These are phyloP conservation scores for Dactylellina sp. DNA, from an alignment of 2,329 filamentous ascomycete genomes.

Conservation along the genomic window DNA sequence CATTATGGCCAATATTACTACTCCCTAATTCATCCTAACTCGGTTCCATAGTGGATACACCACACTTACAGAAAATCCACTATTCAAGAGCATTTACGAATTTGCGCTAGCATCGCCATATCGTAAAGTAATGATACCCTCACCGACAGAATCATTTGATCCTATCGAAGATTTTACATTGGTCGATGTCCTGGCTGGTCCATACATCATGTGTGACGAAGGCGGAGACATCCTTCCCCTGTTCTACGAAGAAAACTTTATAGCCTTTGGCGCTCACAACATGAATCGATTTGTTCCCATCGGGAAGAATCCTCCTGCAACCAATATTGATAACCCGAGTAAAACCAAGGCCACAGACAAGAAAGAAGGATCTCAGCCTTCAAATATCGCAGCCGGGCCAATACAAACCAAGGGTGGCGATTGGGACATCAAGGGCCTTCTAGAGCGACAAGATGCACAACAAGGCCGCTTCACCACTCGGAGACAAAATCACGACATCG, in stretches of 20 bases:
- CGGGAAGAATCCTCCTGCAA: constrained; percentile 58
- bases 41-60: constrained; percentile 34
- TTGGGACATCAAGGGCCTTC: constrained; percentile 63
- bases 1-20: background rate
- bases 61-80: constrained; percentile 54
- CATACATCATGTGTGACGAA: constrained; percentile 58
- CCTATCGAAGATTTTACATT: constrained; percentile 58
- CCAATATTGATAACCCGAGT: constrained; percentile 61
- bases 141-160: constrained; percentile 58
- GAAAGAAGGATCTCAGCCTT: constrained; percentile 18
- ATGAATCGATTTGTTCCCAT: constrained; percentile 53
- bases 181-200: constrained; percentile 57
- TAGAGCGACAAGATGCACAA: constrained; percentile 58
- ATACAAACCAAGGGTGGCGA: constrained; percentile 68
- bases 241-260: constrained; percentile 49
- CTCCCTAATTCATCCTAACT: background rate
- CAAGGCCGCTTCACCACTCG: constrained; percentile 59
- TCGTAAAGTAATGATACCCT: constrained; percentile 57
- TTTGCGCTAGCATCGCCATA: constrained; percentile 58
- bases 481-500: constrained; percentile 57
- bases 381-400: constrained; percentile 59
- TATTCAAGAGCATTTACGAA: constrained; percentile 58
- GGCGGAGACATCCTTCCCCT: constrained; percentile 57
- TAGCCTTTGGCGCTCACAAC: background rate
- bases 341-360: constrained; percentile 36